Base-by-base conservation (phyloP, 2,329 filamentous ascomycete species). In the Penicillium sp. region DNA sequence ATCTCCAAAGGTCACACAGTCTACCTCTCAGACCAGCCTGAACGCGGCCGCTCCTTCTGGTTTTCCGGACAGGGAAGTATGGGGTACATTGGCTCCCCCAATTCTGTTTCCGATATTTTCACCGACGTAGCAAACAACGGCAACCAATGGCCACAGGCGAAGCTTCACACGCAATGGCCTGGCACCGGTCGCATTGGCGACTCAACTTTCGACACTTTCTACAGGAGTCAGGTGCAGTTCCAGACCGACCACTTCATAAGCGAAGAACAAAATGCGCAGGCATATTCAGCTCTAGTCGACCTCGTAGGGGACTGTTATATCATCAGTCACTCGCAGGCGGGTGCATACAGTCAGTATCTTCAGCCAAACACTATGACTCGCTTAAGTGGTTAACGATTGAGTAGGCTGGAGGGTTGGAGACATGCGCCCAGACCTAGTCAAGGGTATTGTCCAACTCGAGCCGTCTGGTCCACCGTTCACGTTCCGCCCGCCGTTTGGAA, bases 311-410 rank as follows among this genome's bases (percentile, higher is more conserved):
- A 49, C 60, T 41, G 60, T 60, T 48, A 58, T 65, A 45, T 72
- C 5, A 44, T 86, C 12, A 79, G 78, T 0, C 80, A 86, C 60
- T 82, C 80, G 0, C 77, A 82, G 79, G 80, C 4, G 77, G 78
- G 0, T 73, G 73, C 12, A 76, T 77, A 58, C 25, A 27, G 49
- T 51, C n/a, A 38, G 49, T 51, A 42, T 23, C 5, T 21, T 42
- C 36, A 31, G 13, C 25, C 27, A n/a, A 51, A 7, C n/a, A n/a
- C 27, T 33, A 42, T 31, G 49, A 33, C 36, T 23, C 9, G n/a
- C 25, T 33, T 1, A 12, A 13, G 25, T 51, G 13, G 5, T 33
- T 51, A 42, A 51, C 21, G 33, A 38, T 38, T 36, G 47, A 38
- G 10, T 42, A 51, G 77, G 73, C 9, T 83, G 78, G 77, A 72